These are phyloP conservation scores for Knufia petricola DNA, from an alignment of 2,329 filamentous ascomycete species.

Conservation along the genomic window DNA sequence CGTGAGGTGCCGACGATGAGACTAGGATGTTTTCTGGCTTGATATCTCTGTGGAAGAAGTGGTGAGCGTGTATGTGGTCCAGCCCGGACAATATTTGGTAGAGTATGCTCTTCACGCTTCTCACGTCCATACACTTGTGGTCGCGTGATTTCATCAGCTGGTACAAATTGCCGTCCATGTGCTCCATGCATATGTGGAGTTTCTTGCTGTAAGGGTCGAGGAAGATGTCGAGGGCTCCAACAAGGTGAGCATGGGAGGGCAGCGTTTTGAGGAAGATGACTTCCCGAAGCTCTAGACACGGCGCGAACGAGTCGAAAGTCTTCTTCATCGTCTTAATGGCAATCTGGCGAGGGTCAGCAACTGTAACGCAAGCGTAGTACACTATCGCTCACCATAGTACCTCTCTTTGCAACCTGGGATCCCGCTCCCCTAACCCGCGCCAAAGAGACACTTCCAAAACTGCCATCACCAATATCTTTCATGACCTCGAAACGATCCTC, in stretches of 20 bases:
- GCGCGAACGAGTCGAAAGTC: constrained; percentile 83
- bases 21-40: constrained; percentile 99
- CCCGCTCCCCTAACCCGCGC: constrained; percentile 87
- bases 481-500: constrained; percentile 94
- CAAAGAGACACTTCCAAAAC: constrained; percentile 90
- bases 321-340: constrained; percentile 99
- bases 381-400: constrained; percentile 69
- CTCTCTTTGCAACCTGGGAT: constrained; percentile 75
- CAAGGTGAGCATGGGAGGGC: constrained; percentile 78
- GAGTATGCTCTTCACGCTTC: constrained; percentile 92
- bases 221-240: constrained; percentile 97
- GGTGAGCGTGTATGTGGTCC: constrained; percentile 92
- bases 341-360: constrained; percentile 49
- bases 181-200: constrained; percentile 97
- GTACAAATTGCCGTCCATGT: constrained; percentile 98
- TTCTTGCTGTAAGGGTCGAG: constrained; percentile 93
- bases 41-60: constrained; percentile 98
- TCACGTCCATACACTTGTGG: constrained; percentile 82
- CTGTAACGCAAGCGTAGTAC: neutral
- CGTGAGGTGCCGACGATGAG: constrained; percentile 75
- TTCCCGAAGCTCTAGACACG: constrained; percentile 87
- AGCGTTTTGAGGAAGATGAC: constrained; percentile 92
- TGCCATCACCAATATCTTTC: constrained; percentile 97
- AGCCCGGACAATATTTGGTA: constrained; percentile 94
- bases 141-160: constrained; percentile 98